A percentile compares a stretch with the other conserved stretches of the same genome.
Evolutionary conservation across 2,329 filamentous ascomycete species (phyloP).

Genomic region (Apiospora koreana): DNA sequence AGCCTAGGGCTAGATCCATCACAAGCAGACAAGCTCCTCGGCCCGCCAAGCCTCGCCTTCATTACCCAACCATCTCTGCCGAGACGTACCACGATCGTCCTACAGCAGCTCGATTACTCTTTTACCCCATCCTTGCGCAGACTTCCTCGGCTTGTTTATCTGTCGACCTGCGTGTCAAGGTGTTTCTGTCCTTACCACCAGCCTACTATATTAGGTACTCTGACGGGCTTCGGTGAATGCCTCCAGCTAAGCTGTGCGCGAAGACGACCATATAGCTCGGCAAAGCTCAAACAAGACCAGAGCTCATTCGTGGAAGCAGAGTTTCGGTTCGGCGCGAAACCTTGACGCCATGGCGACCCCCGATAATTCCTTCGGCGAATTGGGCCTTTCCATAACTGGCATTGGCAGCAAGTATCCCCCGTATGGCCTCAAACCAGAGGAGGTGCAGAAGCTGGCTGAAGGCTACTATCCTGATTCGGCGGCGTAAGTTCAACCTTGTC

Average conservation of each 20-base stretch:
- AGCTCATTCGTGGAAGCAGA: background rate
- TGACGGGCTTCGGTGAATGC: background rate
- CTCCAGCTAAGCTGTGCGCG: background rate
- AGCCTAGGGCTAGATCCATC: background rate
- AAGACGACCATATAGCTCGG: background rate
- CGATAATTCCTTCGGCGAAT: constrained; percentile 45
- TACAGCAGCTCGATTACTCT: background rate
- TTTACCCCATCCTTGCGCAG: too few species aligned
- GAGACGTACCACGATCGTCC: background rate
- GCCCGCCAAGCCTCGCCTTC: background rate
- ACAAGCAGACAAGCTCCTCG: background rate
- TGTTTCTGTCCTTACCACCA: background rate
- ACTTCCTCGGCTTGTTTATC: background rate
- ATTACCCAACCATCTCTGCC: background rate
- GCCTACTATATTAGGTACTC: background rate
- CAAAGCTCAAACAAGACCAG: background rate
- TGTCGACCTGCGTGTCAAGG: background rate
- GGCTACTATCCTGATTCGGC: constrained; percentile 61
- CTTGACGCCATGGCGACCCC: constrained; percentile 41
- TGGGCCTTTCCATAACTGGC: constrained; percentile 63
- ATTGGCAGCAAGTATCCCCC: constrained; percentile 63
- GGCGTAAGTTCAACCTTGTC: constrained; percentile 47
- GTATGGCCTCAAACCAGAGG: constrained; percentile 49
- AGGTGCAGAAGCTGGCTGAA: constrained; percentile 53
- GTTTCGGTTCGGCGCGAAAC: background rate